Base-by-base conservation (phyloP, 2,329 filamentous ascomycete genomes). In the Colletotrichum eleusines region DNA sequence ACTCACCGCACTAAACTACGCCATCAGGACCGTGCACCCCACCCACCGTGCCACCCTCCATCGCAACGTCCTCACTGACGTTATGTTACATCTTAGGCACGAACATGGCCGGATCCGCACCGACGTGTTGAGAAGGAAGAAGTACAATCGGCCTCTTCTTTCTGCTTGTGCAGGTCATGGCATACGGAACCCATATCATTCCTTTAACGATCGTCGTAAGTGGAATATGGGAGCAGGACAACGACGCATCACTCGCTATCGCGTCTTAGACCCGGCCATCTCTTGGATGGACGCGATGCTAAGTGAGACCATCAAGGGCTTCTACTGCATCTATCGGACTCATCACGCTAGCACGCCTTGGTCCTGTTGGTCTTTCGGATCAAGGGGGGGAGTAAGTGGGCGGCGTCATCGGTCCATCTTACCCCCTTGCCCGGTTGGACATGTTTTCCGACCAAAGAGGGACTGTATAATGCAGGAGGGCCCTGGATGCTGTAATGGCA, bases 251-350 rank as follows among this genome's bases (percentile, higher is more conserved):
- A 78, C 51, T 54, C 50, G 5, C 64, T 73, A 59, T 77, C n/a
- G 78, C 14, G 78, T 60, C 58, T 78, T 75, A 5, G 51, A 48
- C 1, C 61, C 9, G 1, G 75, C 75, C 74, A 77, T 76, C 0
- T 75, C 55, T 1, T 44, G 12, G 48, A 35, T 48, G 12, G 23
- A 50, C 5, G 23, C 23, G 8, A 50, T 16, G 46, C 46, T 16
- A n/a, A 28, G 11, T 28, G 23, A 28, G 16, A 8, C 28, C 16
- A 16, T 26, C 16, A 31, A 53, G 3, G 6, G 8, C 18, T n/a
- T 33, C 31, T 28, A 20, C 50, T 53, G 50, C 26, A 31, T 0
- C 26, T 31, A 31, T 5, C 8, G 8, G 16, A 7, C 50, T 53
- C 7, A 31, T 53, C 16, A 20, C n/a, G n/a, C n/a, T n/a, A n/a